A percentile compares a stretch with the other conserved stretches of the same genome.
phyloP scores from a whole-genome alignment of 306 rosid genomes.

The Rosa multiflora region DNA sequence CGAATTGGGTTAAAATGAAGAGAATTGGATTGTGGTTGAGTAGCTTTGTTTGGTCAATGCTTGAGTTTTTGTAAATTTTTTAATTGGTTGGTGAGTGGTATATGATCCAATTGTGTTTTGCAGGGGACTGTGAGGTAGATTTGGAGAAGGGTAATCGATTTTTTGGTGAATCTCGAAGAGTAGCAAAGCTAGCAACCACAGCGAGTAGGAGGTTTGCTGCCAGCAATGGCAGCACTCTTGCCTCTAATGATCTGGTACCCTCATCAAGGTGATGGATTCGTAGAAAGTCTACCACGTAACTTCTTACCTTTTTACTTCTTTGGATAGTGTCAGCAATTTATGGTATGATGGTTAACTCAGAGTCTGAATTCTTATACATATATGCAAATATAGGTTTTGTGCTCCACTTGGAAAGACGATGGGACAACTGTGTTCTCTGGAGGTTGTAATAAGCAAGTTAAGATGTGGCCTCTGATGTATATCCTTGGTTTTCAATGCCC shows the following conservation, averaged over 20 bases:
- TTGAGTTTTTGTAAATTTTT: neutral
- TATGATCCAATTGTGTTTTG: conserved; percentile 34
- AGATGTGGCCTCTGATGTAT: conserved; percentile 83
- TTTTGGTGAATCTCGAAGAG: conserved; percentile 31
- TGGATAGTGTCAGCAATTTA: neutral
- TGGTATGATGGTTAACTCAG: neutral
- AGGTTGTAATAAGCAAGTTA: conserved; percentile 93
- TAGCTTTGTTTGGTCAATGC: conserved; percentile 11
- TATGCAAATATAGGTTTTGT: conserved; percentile 56
- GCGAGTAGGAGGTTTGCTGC: conserved; percentile 72
- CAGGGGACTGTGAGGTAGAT: conserved; percentile 67
- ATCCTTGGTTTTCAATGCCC: neutral
- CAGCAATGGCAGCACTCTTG: conserved; percentile 81
- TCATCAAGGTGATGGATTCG: neutral
- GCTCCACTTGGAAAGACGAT: conserved; percentile 94
- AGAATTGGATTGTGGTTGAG: neutral
- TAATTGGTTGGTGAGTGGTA: conserved; percentile 9
- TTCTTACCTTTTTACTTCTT: too few relatives aligned
- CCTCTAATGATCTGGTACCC: conserved; percentile 71
- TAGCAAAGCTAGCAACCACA: conserved; percentile 76
- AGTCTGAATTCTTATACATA: neutral
- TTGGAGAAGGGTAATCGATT: conserved; percentile 49
- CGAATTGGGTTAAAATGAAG: conserved; percentile 11
- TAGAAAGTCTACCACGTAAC: too few relatives aligned
- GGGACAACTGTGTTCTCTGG: conserved; percentile 93